These are phyloP conservation scores for Fraxinus angustifolia DNA, from an alignment of 305 asterid genomes.

Conservation along the genomic window DNA sequence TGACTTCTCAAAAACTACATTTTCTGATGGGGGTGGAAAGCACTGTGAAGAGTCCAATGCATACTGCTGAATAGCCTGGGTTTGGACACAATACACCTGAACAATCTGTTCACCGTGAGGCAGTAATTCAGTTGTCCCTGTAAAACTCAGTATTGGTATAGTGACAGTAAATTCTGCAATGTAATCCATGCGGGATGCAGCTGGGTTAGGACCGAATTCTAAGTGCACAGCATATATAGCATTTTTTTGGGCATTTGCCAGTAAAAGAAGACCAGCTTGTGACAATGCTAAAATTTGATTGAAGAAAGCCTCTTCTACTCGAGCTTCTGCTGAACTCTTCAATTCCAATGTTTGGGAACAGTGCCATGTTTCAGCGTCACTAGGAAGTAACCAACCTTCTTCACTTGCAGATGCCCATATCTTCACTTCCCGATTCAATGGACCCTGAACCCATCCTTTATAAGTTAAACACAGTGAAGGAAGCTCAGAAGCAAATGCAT, in stretches of 20 bases:
- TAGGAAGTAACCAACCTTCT: constrained; percentile 98
- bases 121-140: constrained; percentile 65
- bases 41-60: constrained; percentile 88
- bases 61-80: constrained; percentile 94
- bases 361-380: constrained; percentile 86
- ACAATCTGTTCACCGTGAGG: constrained; percentile 85
- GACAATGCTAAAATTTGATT: constrained; percentile 91
- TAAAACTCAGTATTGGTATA: constrained; percentile 78
- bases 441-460: constrained; percentile 12
- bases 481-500: background rate
- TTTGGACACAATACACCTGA: constrained; percentile 90
- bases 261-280: constrained; percentile 81
- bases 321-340: constrained; percentile 65
- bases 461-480: background rate
- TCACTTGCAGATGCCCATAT: constrained; percentile 89
- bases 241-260: constrained; percentile 94
- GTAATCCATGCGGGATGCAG: constrained; percentile 77
- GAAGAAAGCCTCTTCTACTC: constrained; percentile 74
- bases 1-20: constrained; percentile 45
- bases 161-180: constrained; percentile 87
- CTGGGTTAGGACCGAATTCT: constrained; percentile 86
- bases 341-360: constrained; percentile 81
- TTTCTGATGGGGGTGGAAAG: constrained; percentile 69
- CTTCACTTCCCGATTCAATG: constrained; percentile 78
- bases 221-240: constrained; percentile 93